Base-by-base conservation (phyloP, 1,284 basidiomycete species). In the Violaceomyces palustris region DNA sequence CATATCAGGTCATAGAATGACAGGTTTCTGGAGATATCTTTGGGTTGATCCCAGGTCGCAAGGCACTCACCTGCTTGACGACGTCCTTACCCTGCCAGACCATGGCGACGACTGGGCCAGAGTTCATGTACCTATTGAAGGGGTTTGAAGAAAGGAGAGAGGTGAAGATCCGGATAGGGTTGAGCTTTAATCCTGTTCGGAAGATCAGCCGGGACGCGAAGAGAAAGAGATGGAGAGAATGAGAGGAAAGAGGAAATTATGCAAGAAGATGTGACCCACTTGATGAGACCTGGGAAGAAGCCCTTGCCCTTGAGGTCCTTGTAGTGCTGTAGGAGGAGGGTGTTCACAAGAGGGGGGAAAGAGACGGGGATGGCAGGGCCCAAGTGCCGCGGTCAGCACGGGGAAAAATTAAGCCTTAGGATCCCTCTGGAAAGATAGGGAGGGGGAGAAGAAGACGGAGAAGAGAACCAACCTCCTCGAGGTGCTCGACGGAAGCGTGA, bases 51-150 rank as follows among this genome's bases (percentile, higher is more conserved):
- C n/a, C 27, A n/a, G 27, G 9, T 33, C 17, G 31, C 8, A 17
- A 33, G 8, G 19, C 15, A 35, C 7, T 32, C 14, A 33, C 36
- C 35, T 63, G 63, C 61, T 66, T 69, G 39, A 72, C 68, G 38
- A 67, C 67, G 45, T 69, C 89, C 70, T 92, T 84, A 67, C 93
- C 93, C 79, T 96, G 82, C 83, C 90, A 96, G 71, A 93, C 93
- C 84, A 96, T 94, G 72, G 82, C 88, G 71, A 94, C 85, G 66
- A 99, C 93, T 67, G 93, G 93, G 58, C 93, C 93, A 57, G 88
- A 83, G 46, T 83, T 81, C 92, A 96, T 70, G 61, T 70, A 70
- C n/a, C n/a, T n/a, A n/a, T n/a, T 25, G 31, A n/a, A n/a, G n/a
- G n/a, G n/a, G n/a, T n/a, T n/a, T n/a, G n/a, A n/a, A n/a, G n/a